Base-by-base conservation (phyloP, 139 green algal species). In the Chlamydomonas applanata region DNA sequence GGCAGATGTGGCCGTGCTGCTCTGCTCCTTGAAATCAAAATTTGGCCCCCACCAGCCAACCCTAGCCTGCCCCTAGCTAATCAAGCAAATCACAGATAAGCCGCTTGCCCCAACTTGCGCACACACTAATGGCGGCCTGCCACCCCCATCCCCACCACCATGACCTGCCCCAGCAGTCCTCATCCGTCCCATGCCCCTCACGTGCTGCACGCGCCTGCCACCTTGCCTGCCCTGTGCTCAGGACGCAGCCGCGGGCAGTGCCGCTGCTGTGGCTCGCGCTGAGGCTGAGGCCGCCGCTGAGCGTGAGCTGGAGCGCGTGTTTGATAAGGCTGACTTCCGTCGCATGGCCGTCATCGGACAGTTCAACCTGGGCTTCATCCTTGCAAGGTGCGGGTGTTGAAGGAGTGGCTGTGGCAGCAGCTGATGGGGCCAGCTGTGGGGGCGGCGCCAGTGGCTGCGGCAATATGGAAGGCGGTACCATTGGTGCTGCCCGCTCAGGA, bases 341-440 rank as follows among this genome's bases (percentile, higher is more conserved):
- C 53, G 78, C 25, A 89, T 95, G 89, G 24, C 73, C 36, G 67
- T 73, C 66, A 91, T 73, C 44, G 67, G 67, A 3, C 94, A 99
- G 86, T 99, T 99, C 89, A 99, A 99, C 76, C 83, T 99, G 45
- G 96, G 96, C n/a, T 99, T 99, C 88, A 97, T 99, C 73, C 73
- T 99, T 4, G 89, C 83, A 1, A 64, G 74, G 57, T 78, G 61
- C 22, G 57, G 5, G 36, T 24, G 29, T 4, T 63, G 17, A 4
- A 60, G 9, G 25, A 19, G 24, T 49, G 40, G n/a, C n/a, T n/a
- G n/a, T n/a, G n/a, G n/a, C n/a, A n/a, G n/a, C n/a, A n/a, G n/a
- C n/a, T n/a, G n/a, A n/a, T n/a, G n/a, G n/a, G n/a, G n/a, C n/a
- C n/a, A n/a, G n/a, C n/a, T n/a, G n/a, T n/a, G n/a, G n/a, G n/a